Evolutionary conservation across 495 filamentous ascomycete species (phyloP).

Genomic region (Daldinia concentrica): DNA sequence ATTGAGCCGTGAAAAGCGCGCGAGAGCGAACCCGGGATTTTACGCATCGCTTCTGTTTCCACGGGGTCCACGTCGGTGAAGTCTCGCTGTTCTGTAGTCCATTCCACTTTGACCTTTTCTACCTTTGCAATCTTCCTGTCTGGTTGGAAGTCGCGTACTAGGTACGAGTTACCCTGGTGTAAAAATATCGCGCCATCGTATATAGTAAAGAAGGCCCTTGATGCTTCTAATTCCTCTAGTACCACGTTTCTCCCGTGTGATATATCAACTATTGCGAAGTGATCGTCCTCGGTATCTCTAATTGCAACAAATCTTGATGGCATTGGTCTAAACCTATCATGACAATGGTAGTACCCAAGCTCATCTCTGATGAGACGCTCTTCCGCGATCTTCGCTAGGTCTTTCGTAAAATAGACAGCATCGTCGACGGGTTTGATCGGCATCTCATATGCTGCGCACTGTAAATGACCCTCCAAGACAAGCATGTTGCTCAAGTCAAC

Average conservation of each 20-base stretch:
- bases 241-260: slow-evolving; percentile 83
- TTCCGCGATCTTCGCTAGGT: slow-evolving; percentile 74
- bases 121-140: slow-evolving; percentile 76
- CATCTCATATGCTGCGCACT: slow-evolving; percentile 96
- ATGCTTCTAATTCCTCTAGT: slow-evolving; percentile 95
- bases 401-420: slow-evolving; percentile 78
- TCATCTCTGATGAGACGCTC: slow-evolving; percentile 79
- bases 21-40: slow-evolving; percentile 57
- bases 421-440: slow-evolving; percentile 84
- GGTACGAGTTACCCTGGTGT: slow-evolving; percentile 90
- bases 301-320: slow-evolving; percentile 88
- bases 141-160: slow-evolving; percentile 87
- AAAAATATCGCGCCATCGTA: slow-evolving; percentile 98
- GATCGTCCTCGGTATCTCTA: slow-evolving; percentile 88
- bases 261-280: slow-evolving; percentile 92
- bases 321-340: slow-evolving; percentile 84
- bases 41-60: slow-evolving; percentile 83
- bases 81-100: slow-evolving; percentile 92
- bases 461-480: slow-evolving; percentile 90
- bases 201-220: slow-evolving; percentile 92
- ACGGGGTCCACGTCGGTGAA: slow-evolving; percentile 93
- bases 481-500: slow-evolving; percentile 92
- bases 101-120: slow-evolving; percentile 88
- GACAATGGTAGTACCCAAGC: slow-evolving; percentile 87
- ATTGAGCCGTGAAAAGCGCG: slow-evolving; percentile 87